These are phyloP conservation scores for Colletotrichum ledebouriae DNA, from an alignment of 2,329 filamentous ascomycete genomes.

Conservation along the genomic window DNA sequence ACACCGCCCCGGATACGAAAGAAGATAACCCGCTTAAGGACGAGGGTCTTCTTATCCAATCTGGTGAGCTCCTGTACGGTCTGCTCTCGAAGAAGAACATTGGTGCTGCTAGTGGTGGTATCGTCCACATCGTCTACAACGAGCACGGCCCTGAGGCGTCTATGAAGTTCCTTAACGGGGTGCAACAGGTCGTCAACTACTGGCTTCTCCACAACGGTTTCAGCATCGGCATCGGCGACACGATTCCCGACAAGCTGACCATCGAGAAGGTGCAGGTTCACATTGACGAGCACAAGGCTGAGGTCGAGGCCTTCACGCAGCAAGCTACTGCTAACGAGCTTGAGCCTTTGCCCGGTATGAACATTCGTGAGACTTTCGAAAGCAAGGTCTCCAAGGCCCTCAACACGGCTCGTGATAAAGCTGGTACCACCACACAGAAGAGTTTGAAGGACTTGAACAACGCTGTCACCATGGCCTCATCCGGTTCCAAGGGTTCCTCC, in stretches of 20 bases:
- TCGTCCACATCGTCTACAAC: slow-evolving; percentile 96
- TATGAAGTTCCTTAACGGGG: slow-evolving; percentile 95
- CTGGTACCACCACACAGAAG: slow-evolving; percentile 91
- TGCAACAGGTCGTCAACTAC: slow-evolving; percentile 94
- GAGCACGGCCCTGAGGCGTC: slow-evolving; percentile 88
- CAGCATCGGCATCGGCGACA: slow-evolving; percentile 98
- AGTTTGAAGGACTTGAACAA: slow-evolving; percentile 97
- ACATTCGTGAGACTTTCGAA: slow-evolving; percentile 97
- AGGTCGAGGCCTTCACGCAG: slow-evolving; percentile 81
- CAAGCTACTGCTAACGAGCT: slow-evolving; percentile 88
- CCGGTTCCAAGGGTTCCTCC: slow-evolving; percentile 97
- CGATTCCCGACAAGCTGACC: slow-evolving; percentile 88
- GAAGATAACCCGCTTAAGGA: slow-evolving; percentile 77
- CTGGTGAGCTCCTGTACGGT: slow-evolving; percentile 91
- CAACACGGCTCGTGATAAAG: slow-evolving; percentile 96
- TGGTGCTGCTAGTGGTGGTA: slow-evolving; percentile 89
- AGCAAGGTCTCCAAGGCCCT: slow-evolving; percentile 94
- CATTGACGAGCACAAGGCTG: slow-evolving; percentile 84
- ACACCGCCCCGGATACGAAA: slow-evolving; percentile 72
- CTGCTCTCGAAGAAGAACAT: slow-evolving; percentile 94
- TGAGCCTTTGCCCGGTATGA: slow-evolving; percentile 97
- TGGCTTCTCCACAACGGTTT: slow-evolving; percentile 97
- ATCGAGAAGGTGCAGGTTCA: slow-evolving; percentile 87
- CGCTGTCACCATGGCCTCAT: slow-evolving; percentile 94
- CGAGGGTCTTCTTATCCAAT: slow-evolving; percentile 84